Base-by-base conservation (phyloP, 2,329 filamentous ascomycete genomes). In the Kalmusia sp. region DNA sequence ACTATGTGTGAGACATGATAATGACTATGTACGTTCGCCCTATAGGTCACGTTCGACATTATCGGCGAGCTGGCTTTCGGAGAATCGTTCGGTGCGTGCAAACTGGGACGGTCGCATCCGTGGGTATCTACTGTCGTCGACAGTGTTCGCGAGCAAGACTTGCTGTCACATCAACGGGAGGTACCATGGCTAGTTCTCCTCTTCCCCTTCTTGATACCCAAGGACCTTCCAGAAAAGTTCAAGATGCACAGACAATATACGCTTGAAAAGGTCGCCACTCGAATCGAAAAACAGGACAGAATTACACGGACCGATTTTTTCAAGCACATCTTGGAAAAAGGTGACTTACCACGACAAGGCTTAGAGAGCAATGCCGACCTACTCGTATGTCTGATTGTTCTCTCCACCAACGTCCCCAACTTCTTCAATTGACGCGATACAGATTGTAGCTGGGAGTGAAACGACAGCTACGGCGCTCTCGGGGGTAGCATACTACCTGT, bases 401-500 rank as follows among this genome's bases (percentile, higher is more conserved):
- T n/a, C 28, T 31, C 28, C 7, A 31, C 28, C 28, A 31, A 7
- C n/a, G 8, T n/a, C n/a, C 28, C n/a, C 28, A n/a, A n/a, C 17
- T 19, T 35, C 6, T 35, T 35, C 14, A 35, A 6, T n/a, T n/a
- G 8, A 6, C 6, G 17, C 6, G 6, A n/a, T 6, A 35, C 33
- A 8, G 14, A 15, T 34, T 14, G 12, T 66, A 6, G 58, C 66
- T 7, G 60, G 62, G 0, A 54, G 66, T 0, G 76, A 75, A 47
- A 65, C 69, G 0, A 62, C 60, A 1, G 40, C 73, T 1, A 63
- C 77, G 3, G 69, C 76, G 24, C 43, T 58, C 11, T 52, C 53
- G 3, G 75, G 79, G 28, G 64, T 77, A 31, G 75, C 71, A 21
- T 67, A 68, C 0, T 52, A 61, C 1, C 54, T 72, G 3, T 54